Evolutionary conservation across 2,329 filamentous ascomycete species (phyloP).

Genomic region (Cytospora paraplurivora): DNA sequence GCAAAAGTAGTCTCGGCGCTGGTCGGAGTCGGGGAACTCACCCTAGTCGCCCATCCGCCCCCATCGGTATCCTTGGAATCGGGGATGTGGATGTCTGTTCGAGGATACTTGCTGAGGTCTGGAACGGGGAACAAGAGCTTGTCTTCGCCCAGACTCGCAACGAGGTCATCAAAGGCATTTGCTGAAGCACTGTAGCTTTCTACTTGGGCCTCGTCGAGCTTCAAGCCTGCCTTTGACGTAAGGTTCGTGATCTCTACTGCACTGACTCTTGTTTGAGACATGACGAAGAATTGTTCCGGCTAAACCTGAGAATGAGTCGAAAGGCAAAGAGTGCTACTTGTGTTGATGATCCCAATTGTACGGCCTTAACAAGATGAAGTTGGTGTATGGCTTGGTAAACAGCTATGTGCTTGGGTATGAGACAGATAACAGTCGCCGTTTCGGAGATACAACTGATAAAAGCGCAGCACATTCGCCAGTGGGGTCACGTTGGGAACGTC

Average conservation of each 20-base stretch:
- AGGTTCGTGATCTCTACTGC: constrained; percentile 18
- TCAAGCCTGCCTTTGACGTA: constrained; percentile 18
- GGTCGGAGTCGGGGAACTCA: neutral
- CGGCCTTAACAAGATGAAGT: neutral
- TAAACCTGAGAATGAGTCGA: neutral
- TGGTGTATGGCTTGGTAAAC: neutral
- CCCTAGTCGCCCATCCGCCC: constrained; percentile 21
- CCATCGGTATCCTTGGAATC: constrained; percentile 14
- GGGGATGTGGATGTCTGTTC: constrained; percentile 15
- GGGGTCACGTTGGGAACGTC: too few relatives aligned
- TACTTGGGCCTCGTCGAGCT: constrained; percentile 17
- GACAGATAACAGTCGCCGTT: neutral
- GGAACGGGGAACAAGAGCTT: constrained; percentile 16
- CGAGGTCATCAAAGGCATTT: constrained; percentile 13
- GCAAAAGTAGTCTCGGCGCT: neutral
- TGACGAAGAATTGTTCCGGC: neutral
- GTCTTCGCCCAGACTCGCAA: constrained; percentile 21
- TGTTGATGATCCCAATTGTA: too few relatives aligned
- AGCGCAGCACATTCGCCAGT: too few relatives aligned
- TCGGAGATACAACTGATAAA: neutral
- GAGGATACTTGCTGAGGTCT: constrained; percentile 20
- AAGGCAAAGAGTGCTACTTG: neutral
- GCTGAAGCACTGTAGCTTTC: constrained; percentile 18
- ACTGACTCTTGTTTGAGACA: constrained; percentile 14
- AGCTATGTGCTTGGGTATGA: neutral